Percentiles rank a stretch among this genome's conserved stretches.
phyloP scores from a whole-genome alignment of 495 filamentous ascomycete species.

The Penicillium turbatum region DNA sequence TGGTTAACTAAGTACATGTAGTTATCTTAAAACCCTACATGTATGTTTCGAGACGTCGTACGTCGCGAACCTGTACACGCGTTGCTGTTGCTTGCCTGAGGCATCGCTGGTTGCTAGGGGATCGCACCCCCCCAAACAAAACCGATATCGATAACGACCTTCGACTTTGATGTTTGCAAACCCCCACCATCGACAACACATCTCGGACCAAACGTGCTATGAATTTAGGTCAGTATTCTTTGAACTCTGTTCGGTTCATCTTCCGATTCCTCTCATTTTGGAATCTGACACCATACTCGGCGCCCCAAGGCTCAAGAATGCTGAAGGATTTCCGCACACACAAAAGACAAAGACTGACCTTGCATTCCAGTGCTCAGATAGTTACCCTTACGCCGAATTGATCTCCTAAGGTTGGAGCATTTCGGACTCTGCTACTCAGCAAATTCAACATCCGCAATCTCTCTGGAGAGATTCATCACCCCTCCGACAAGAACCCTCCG shows the following conservation, averaged over 20 bases:
- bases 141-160: slow-evolving; percentile 27
- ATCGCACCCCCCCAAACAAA: slow-evolving; percentile 22
- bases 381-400: neutral
- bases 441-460: no score
- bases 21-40: no score
- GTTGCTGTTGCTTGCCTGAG: slow-evolving; percentile 15
- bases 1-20: no score
- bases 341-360: slow-evolving; percentile 1
- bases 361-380: neutral
- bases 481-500: neutral
- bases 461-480: neutral
- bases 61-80: no score
- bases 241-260: neutral
- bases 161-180: slow-evolving; percentile 10
- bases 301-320: neutral
- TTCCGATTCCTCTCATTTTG: no score
- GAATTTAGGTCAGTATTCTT: neutral
- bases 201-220: neutral
- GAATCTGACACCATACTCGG: no score
- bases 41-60: no score
- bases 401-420: neutral
- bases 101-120: slow-evolving; percentile 24
- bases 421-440: no score
- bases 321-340: neutral
- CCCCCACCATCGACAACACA: slow-evolving; percentile 14